These are phyloP conservation scores for Camelina hispida DNA, from an alignment of 345 rosid genomes.

Conservation along the genomic window DNA sequence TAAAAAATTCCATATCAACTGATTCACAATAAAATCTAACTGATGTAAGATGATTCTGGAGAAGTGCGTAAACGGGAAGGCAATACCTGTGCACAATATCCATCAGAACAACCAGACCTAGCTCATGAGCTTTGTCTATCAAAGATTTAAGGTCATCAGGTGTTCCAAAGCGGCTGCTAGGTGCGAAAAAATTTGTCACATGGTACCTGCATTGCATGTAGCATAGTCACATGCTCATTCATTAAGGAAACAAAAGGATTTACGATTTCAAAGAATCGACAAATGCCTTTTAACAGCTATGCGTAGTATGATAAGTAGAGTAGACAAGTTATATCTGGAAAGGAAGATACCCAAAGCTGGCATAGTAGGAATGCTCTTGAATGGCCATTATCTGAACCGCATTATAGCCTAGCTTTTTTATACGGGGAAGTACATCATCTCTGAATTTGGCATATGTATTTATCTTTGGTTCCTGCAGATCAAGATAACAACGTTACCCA, in stretches of 20 bases:
- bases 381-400: conserved; percentile 99
- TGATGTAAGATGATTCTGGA: conserved; percentile 22
- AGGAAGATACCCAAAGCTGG: conserved; percentile 86
- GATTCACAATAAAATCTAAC: conserved; percentile 7
- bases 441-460: conserved; percentile 88
- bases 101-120: conserved; percentile 95
- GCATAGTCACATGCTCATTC: conserved; percentile 32
- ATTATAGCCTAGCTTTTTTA: conserved; percentile 91
- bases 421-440: conserved; percentile 96
- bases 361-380: conserved; percentile 97
- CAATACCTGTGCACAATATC: conserved; percentile 96
- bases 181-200: conserved; percentile 94
- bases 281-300: conserved; percentile 27
- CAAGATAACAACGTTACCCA: conserved; percentile 17
- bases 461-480: conserved; percentile 80
- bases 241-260: conserved; percentile 25
- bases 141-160: conserved; percentile 96
- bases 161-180: conserved; percentile 97
- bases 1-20: conserved; percentile 1
- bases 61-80: conserved; percentile 12
- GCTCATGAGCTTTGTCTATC: conserved; percentile 94
- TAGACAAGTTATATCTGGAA: conserved; percentile 19
- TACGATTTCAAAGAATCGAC: neutral
- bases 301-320: conserved; percentile 4
- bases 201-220: conserved; percentile 75